Conservation (phyloP, 1,284 basidiomycete species). For the Ceratobasidium sp. region DNA sequence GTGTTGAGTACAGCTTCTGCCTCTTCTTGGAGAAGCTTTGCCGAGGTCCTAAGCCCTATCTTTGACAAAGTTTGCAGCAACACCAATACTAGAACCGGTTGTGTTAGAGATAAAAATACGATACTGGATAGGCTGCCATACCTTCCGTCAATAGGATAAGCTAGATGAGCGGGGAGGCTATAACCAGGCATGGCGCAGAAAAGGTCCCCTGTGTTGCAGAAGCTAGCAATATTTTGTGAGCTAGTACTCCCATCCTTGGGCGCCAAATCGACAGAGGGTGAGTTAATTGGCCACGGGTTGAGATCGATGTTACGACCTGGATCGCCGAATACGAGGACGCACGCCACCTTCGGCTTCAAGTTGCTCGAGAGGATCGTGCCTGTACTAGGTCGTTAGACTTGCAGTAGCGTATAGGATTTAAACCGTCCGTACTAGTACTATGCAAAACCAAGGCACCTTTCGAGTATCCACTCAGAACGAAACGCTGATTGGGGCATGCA, state of each 20-base stretch:
- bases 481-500: conserved; percentile 33
- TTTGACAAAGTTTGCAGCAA: conserved; percentile 6
- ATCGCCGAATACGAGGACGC: conserved; percentile 34
- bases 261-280: conserved; percentile 37
- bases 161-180: conserved; percentile 17
- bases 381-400: neutral
- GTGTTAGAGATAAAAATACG: neutral
- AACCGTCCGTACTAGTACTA: neutral
- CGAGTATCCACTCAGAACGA: conserved; percentile 37
- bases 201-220: conserved; percentile 29
- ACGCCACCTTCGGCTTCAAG: neutral
- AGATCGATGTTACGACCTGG: conserved; percentile 14
- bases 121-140: neutral
- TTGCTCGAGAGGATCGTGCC: neutral
- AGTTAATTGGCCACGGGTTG: conserved; percentile 30
- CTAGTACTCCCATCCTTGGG: conserved; percentile 33
- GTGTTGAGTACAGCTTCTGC: neutral
- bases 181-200: conserved; percentile 13
- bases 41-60: neutral
- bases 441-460: conserved; percentile 30
- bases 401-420: neutral
- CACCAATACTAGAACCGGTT: conserved; percentile 6
- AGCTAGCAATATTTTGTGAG: conserved; percentile 42
- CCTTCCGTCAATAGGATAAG: conserved; percentile 30
- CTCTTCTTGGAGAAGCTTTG: too few species aligned